These are phyloP conservation scores for Peribolospora kevripleyi DNA, from an alignment of 768 basidiomycete genomes.

Conservation along the genomic window DNA sequence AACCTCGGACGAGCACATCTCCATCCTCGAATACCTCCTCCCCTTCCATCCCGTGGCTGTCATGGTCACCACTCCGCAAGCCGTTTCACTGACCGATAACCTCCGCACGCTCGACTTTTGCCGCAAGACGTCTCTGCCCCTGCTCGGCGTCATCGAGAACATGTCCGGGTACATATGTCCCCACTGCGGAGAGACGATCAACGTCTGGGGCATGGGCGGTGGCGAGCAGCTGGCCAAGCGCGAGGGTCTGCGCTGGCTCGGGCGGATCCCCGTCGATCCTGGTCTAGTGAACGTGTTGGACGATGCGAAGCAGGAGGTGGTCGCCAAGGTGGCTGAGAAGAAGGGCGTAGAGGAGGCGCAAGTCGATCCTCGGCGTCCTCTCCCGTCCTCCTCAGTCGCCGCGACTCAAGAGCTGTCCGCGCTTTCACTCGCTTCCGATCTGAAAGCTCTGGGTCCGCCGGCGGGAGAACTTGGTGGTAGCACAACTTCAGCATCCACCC, in stretches of 20 bases:
- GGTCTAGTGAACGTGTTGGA: slow-evolving; percentile 71
- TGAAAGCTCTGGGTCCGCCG: too few species aligned
- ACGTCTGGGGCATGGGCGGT: slow-evolving; percentile 82
- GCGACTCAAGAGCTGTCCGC: too few species aligned
- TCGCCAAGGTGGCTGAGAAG: neutral
- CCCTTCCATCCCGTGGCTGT: slow-evolving; percentile 38
- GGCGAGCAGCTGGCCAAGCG: slow-evolving; percentile 53
- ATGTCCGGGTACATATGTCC: slow-evolving; percentile 98
- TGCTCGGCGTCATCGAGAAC: slow-evolving; percentile 84
- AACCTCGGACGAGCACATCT: slow-evolving; percentile 95
- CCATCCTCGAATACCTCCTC: slow-evolving; percentile 75
- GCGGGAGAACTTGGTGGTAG: too few species aligned
- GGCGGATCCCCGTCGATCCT: slow-evolving; percentile 75
- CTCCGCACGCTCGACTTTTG: slow-evolving; percentile 94
- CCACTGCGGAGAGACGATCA: slow-evolving; percentile 83
- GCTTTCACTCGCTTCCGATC: too few species aligned
- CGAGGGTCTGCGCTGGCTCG: slow-evolving; percentile 53
- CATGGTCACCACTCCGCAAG: slow-evolving; percentile 92
- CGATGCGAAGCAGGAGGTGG: slow-evolving; percentile 21
- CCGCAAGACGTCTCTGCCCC: slow-evolving; percentile 55
- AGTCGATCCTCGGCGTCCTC: too few species aligned
- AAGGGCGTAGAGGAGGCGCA: too few species aligned
- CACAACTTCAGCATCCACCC: too few species aligned
- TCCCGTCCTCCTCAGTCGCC: too few species aligned
- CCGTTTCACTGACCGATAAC: slow-evolving; percentile 79